Base-by-base conservation (phyloP, 1,139 yeast species). In the Diutina sp. region DNA sequence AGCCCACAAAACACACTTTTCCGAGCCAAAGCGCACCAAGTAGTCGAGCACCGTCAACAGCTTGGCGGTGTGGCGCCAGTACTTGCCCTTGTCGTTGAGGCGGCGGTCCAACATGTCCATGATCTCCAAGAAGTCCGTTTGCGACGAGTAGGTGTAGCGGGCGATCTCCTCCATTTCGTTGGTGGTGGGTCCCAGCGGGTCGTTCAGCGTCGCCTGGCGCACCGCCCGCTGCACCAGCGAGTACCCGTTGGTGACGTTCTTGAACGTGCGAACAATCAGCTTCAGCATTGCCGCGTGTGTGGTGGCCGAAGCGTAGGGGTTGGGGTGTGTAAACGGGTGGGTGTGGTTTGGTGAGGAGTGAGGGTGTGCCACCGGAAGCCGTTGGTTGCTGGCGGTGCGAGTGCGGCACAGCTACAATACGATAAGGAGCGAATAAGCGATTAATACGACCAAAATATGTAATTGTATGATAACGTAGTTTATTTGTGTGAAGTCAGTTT, bases 1-100 rank as follows among this genome's bases (percentile, higher is more conserved):
- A 59, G 95, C 85, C 99, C 99, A 93, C 56, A 86, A 75, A 8
- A 93, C 97, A 65, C 95, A 95, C 64, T 88, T 87, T 63, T 93
- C 97, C 35, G 93, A 81, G 30, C 98, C 99, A 61, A 79, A 82
- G 63, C 95, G 82, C 30, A 93, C 90, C 61, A 93, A 77, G 69
- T 86, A 93, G 66, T 93, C 98, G 65, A 93, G 77, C 14, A 93
- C 87, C 1, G 96, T 88, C 63, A 93, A 77, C 1, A 95, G 83
- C 70, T 93, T 95, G 61, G 95, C 93, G 53, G 93, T 93, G 70
- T 93, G 99, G 62, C 97, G 82, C 99, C 99, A 93, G 72, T 93
- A 89, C 69, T 91, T 93, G 59, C 99, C 99, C 74, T 91, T 91
- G 67, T 93, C 99, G 67, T 93, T 93, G 64, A 95, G 76, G 62